Evolutionary conservation across 805 yeast species (phyloP).

Genomic region (Zygotorulaspora florentina): DNA sequence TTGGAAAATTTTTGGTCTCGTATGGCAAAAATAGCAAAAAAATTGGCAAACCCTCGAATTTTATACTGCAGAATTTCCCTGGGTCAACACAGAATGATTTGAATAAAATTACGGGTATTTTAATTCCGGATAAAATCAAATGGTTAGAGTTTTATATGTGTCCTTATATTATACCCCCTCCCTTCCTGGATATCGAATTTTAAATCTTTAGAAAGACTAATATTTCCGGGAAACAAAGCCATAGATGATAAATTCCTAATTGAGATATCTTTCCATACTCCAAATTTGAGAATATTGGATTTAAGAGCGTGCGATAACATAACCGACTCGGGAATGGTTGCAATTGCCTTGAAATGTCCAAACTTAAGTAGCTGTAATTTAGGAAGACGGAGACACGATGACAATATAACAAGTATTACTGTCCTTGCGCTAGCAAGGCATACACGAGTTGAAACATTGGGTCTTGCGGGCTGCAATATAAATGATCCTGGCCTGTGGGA

Average conservation of each 20-base stretch:
- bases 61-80: slow-evolving; percentile 64
- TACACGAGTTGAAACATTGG: slow-evolving; percentile 64
- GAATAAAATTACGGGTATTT: slow-evolving; percentile 39
- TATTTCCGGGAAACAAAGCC: slow-evolving; percentile 66
- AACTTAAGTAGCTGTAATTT: slow-evolving; percentile 60
- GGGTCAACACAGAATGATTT: slow-evolving; percentile 51
- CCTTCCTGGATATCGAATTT: slow-evolving; percentile 41
- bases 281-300: slow-evolving; percentile 61
- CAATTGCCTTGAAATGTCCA: slow-evolving; percentile 59
- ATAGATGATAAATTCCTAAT: slow-evolving; percentile 58
- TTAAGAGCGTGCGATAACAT: slow-evolving; percentile 79
- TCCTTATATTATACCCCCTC: slow-evolving; percentile 62
- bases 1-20: slow-evolving; percentile 39
- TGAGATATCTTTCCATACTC: slow-evolving; percentile 50
- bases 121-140: slow-evolving; percentile 47
- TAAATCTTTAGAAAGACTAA: slow-evolving; percentile 37
- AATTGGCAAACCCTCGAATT: slow-evolving; percentile 36
- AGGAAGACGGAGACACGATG: slow-evolving; percentile 71
- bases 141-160: slow-evolving; percentile 84
- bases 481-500: slow-evolving; percentile 81
- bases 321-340: slow-evolving; percentile 68
- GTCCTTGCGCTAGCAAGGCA: slow-evolving; percentile 52
- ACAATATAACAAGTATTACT: slow-evolving; percentile 66
- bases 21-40: slow-evolving; percentile 11
- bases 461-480: slow-evolving; percentile 83